phyloP scores from a whole-genome alignment of 257 asterid genomes.

The Eucommia ulmoides region DNA sequence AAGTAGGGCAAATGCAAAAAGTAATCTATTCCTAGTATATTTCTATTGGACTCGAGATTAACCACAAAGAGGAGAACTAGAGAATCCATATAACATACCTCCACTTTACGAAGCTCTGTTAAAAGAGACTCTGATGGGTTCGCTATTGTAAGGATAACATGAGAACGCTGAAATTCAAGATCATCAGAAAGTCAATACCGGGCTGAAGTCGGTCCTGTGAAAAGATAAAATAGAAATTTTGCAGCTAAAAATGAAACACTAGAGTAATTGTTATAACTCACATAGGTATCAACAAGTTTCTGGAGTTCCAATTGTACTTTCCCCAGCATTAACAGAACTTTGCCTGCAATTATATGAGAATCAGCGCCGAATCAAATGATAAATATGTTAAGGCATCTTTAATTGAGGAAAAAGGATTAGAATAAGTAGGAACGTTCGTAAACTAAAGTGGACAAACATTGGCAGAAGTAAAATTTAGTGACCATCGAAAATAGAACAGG shows the following conservation, averaged over 20 bases:
- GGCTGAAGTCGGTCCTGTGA: not conserved
- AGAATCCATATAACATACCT: constrained; percentile 37
- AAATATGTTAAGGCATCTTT: no score
- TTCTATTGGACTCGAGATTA: not conserved
- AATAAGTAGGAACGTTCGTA: not conserved
- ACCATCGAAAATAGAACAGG: not conserved
- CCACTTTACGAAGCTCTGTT: constrained; percentile 91
- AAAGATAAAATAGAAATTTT: not conserved
- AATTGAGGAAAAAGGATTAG: not conserved
- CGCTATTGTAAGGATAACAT: constrained; percentile 69
- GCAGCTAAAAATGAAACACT: not conserved
- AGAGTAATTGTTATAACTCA: constrained; percentile 28
- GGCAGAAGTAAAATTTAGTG: not conserved
- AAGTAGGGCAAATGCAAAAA: not conserved
- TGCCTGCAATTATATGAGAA: constrained; percentile 39
- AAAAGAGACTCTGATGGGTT: constrained; percentile 96
- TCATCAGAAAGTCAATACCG: constrained; percentile 15
- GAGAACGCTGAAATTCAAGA: constrained; percentile 60
- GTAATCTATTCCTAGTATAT: not conserved
- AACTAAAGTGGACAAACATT: not conserved
- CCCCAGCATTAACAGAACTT: constrained; percentile 65
- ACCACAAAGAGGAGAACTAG: not conserved
- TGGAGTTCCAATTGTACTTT: constrained; percentile 80
- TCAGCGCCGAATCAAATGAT: no score
- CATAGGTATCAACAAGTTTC: constrained; percentile 74